Percentiles rank a stretch among this genome's conserved stretches.
Evolutionary conservation across 139 green algal genomes (phyloP).

Genomic region (Choricystis sp.): DNA sequence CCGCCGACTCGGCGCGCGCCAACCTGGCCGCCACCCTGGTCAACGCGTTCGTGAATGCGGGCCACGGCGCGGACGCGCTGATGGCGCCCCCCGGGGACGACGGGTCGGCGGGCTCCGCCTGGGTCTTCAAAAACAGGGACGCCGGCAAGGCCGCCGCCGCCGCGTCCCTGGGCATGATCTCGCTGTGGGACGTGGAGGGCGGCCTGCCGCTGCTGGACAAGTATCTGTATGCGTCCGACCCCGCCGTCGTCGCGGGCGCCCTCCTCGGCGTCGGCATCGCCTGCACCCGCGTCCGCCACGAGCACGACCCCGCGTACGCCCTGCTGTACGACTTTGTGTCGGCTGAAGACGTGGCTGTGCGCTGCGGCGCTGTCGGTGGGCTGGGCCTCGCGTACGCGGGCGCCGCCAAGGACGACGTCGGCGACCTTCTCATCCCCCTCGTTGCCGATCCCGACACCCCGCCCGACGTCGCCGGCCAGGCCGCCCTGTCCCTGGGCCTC

Average conservation of each 20-base stretch:
- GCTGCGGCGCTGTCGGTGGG: constrained; percentile 75
- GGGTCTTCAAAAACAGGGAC: constrained; percentile 98
- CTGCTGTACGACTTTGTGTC: constrained; percentile 81
- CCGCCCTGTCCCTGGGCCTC: constrained; percentile 78
- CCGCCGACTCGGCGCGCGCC: constrained; percentile 72
- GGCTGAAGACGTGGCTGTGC: constrained; percentile 47
- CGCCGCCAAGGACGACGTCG: constrained; percentile 29
- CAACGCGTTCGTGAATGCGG: constrained; percentile 96
- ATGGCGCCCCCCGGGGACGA: constrained; percentile 29
- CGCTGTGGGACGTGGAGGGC: constrained; percentile 94
- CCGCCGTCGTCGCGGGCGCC: constrained; percentile 64
- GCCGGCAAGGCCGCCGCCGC: constrained; percentile 91
- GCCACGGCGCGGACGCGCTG: constrained; percentile 89
- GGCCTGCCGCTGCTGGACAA: constrained; percentile 93
- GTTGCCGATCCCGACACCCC: constrained; percentile 51
- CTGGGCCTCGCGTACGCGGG: constrained; percentile 96
- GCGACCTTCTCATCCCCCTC: constrained; percentile 39
- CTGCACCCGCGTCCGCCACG: constrained; percentile 69
- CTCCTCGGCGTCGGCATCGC: constrained; percentile 87
- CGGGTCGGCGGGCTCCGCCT: constrained; percentile 16
- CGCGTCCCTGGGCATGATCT: constrained; percentile 71
- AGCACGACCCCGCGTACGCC: constrained; percentile 92
- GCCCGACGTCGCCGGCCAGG: constrained; percentile 73
- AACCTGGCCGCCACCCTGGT: constrained; percentile 95
- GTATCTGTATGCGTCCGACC: constrained; percentile 88